Evolutionary conservation across 768 basidiomycete genomes (phyloP), one percentile per base, ranked within the genome.

Genomic region (Russula lepida): DNA sequence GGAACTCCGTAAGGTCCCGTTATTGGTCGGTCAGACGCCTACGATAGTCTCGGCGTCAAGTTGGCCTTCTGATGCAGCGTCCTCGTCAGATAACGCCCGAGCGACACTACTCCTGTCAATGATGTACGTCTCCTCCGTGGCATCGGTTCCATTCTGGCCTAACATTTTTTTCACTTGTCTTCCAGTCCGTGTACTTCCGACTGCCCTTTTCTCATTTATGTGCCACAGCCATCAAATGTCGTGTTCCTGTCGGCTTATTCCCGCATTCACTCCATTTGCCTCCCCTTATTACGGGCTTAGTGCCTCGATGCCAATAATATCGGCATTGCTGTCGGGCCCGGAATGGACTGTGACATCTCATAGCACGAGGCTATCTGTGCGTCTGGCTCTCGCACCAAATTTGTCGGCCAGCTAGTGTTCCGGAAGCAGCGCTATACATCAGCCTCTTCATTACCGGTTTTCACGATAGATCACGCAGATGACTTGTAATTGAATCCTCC

Each of bases 191-290:
- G 23, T 37, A 37, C 35, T 39, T 47, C 50, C 39, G 27, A 44
- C 33, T 33, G 33, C 33, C 33, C 49, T 57, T 43, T 43, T 48
- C 25, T 41, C 56, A 46, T 30, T 35, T 52, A 21, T 37, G 33
- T 35, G 43, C 35, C 56, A 39, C 28, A 23, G 15, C 50, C 55
- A 57, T 62, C 60, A 53, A n/a, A 32, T 44, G 43, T 37, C 19
- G 55, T n/a, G 48, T 51, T 33, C 55, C 33, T 30, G 44, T 52
- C 39, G 30, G 28, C 55, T 62, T 52, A 39, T 21, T 6, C 50
- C 60, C 60, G 56, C 60, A 32, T 57, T 62, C 28, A 1, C 44
- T 39, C 59, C 59, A 49, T 25, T 55, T 49, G n/a, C 27, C 25
- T 19, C 50, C 32, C 50, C 33, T 46, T 28, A 25, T 39, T 23